Evolutionary conservation across 1,284 basidiomycete genomes (phyloP).

Genomic region (Marasmius tenuissimus): DNA sequence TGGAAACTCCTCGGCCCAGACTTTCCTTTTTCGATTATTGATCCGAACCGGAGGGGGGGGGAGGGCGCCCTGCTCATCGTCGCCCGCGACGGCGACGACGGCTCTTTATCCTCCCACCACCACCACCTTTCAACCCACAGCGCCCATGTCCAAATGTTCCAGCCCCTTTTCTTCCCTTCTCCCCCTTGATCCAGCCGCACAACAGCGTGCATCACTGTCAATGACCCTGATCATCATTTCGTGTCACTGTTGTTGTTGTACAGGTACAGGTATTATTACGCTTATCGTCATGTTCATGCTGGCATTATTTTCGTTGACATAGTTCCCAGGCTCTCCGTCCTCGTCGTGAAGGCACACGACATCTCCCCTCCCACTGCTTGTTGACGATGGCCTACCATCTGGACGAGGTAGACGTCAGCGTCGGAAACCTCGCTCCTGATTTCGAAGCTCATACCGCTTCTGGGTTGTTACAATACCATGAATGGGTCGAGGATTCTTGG

Average conservation of each 20-base stretch:
- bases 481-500: slow-evolving; percentile 91
- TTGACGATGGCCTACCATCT: background rate
- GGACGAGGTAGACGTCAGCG: slow-evolving; percentile 42
- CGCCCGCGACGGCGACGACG: background rate
- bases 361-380: background rate
- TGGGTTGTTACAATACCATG: slow-evolving; percentile 85
- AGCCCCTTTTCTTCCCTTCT: too few relatives aligned
- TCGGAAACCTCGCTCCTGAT: slow-evolving; percentile 79
- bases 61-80: background rate
- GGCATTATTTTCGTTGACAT: background rate
- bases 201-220: too few relatives aligned
- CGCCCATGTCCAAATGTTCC: background rate
- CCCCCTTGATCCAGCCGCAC: too few relatives aligned
- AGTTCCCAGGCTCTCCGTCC: background rate
- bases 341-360: background rate
- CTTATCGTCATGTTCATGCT: background rate
- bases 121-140: background rate
- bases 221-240: too few relatives aligned
- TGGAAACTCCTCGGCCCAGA: too few relatives aligned
- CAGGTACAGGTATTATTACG: background rate
- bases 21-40: too few relatives aligned
- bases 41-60: background rate
- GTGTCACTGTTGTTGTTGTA: background rate
- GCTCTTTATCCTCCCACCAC: background rate
- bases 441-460: slow-evolving; percentile 83